Conservation (phyloP, 2,329 filamentous ascomycete genomes). For the Cadophora luteo-olivacea region DNA sequence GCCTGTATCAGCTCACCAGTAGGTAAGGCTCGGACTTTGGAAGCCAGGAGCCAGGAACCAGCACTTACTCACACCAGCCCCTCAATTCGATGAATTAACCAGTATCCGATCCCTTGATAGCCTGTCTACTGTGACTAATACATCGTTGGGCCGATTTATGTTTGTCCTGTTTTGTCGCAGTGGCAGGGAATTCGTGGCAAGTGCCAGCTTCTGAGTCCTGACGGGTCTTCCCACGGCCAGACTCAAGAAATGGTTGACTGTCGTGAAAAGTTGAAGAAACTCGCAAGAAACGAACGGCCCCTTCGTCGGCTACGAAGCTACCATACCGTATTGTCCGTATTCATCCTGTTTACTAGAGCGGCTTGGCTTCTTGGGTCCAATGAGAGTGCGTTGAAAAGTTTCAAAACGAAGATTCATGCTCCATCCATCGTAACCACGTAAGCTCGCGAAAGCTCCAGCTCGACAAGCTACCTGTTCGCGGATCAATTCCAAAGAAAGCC, state of each 20-base stretch:
- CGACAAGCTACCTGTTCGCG: constrained; percentile 13
- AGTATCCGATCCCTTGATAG: too few species aligned
- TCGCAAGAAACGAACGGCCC: not conserved
- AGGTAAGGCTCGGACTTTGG: too few species aligned
- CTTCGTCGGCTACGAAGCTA: not conserved
- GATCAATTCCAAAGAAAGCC: constrained; percentile 18
- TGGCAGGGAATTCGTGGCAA: too few species aligned
- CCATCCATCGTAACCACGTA: not conserved
- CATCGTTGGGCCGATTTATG: too few species aligned
- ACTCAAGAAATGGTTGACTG: constrained; percentile 18
- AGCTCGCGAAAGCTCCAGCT: constrained; percentile 11
- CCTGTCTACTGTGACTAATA: too few species aligned
- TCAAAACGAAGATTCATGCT: constrained; percentile 10
- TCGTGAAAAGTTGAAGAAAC: constrained; percentile 7
- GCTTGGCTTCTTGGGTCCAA: not conserved
- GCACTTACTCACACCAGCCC: too few species aligned
- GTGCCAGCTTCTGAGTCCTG: too few species aligned
- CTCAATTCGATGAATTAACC: too few species aligned
- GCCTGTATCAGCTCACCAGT: too few species aligned
- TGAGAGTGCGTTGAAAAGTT: not conserved
- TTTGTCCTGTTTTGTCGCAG: too few species aligned
- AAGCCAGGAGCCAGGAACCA: too few species aligned
- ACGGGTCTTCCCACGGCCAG: too few species aligned
- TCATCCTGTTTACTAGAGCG: not conserved
- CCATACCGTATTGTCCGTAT: not conserved